Conservation (phyloP, 257 asterid species). For the Anisodus tanguticus region DNA sequence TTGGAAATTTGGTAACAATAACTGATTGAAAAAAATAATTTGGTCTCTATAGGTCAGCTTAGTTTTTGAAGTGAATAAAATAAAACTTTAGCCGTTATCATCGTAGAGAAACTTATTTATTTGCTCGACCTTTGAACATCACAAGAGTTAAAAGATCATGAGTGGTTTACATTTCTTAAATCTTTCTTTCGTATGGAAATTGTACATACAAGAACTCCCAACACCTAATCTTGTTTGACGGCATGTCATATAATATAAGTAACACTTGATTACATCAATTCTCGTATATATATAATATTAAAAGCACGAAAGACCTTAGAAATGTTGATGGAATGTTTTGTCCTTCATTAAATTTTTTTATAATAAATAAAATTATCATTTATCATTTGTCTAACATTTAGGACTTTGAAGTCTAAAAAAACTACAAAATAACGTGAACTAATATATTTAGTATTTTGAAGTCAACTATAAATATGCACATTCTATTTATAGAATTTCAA, state of each 20-base stretch:
- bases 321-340: too few relatives aligned
- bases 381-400: too few relatives aligned
- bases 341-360: too few relatives aligned
- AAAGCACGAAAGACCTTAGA: too few relatives aligned
- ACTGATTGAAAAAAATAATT: neutral
- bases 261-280: neutral
- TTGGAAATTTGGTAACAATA: constrained; percentile 10
- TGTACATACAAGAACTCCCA: neutral
- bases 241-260: neutral
- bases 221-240: neutral
- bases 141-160: neutral
- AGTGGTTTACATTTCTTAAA: neutral
- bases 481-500: too few relatives aligned
- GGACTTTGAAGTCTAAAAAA: too few relatives aligned
- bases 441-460: too few relatives aligned
- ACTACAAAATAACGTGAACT: too few relatives aligned
- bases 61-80: neutral
- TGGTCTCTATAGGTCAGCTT: neutral
- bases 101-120: neutral
- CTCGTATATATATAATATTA: neutral
- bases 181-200: neutral
- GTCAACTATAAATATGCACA: too few relatives aligned
- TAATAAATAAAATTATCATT: too few relatives aligned
- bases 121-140: neutral
- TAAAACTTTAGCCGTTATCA: neutral